Evolutionary conservation across 192 early-diverging fungal genomes (phyloP), one percentile per base, ranked within the genome.

Genomic region (Coemansia pectinata): DNA sequence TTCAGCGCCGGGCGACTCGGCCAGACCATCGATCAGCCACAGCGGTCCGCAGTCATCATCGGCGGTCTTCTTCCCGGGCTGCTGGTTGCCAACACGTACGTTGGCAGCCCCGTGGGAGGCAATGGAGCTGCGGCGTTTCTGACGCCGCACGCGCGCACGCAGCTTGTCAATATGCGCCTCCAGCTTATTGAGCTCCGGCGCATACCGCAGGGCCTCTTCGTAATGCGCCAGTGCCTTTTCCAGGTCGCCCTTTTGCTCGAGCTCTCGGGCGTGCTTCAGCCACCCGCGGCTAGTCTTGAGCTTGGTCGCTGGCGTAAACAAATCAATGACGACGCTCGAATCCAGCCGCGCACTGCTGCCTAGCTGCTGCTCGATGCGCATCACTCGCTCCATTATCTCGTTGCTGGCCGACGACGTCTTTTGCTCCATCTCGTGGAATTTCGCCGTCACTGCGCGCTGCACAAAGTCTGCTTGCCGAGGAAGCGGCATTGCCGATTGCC

Each of bases 251-350:
- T 79, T 65, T 21, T 83, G 76, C 58, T 87, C 85, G 6, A 85
- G 72, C 69, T 81, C 76, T n/a, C 81, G 70, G 14, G 78, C 86
- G 29, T 83, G 70, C 40, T 78, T 79, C 17, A 86, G 78, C 73
- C 81, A 83, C 0, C 85, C 86, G 11, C 77, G 76, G 58, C 79
- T 85, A 19, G 79, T 87, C 55, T 87, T 87, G 19, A 83, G 83
- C 59, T 87, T 87, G 0, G 86, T 87, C 11, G 80, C 78, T 12
- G 86, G 86, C 25, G 85, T 85, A 31, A 87, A 79, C 52, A 87
- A 41, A 17, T 85, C 81, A 7, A 83, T 63, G 7, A 84, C 80
- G 27, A 65, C 67, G 47, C 72, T 64, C 12, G 78, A 67, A 19
- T 79, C 78, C 34, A 83, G 53, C 23, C 61, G 69, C 36, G 63